Conservation (phyloP, 1,284 basidiomycete species). For the Sanguinoderma infundibulare region DNA sequence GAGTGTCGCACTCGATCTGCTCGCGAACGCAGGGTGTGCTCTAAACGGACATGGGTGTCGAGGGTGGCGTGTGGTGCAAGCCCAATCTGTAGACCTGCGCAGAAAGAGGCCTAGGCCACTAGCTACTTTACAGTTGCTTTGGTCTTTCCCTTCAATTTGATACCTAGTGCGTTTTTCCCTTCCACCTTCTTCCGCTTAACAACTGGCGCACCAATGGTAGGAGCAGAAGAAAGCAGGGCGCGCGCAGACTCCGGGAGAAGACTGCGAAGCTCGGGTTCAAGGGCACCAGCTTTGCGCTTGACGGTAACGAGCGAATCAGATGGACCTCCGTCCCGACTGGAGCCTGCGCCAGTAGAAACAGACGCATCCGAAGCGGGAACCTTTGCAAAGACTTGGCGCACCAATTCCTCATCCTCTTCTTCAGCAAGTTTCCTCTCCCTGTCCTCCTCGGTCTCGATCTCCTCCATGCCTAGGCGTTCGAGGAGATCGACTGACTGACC, state of each 20-base stretch:
- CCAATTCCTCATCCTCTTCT: conserved; percentile 91
- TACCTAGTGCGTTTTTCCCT: conserved; percentile 67
- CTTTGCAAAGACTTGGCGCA: conserved; percentile 87
- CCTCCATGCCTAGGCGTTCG: conserved; percentile 59
- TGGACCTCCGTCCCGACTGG: conserved; percentile 26
- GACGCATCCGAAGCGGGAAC: conserved; percentile 49
- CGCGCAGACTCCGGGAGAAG: conserved; percentile 78
- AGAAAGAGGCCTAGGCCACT: no score
- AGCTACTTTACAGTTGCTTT: conserved; percentile 9
- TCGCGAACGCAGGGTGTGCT: no score
- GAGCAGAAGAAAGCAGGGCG: conserved; percentile 53
- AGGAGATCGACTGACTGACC: conserved; percentile 69
- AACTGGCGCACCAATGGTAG: conserved; percentile 41
- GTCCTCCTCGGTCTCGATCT: conserved; percentile 74
- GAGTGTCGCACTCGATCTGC: no score
- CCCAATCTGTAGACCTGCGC: no score
- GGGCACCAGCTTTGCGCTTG: conserved; percentile 78
- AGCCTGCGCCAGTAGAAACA: conserved; percentile 24
- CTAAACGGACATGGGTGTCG: no score
- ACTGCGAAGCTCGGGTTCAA: conserved; percentile 72
- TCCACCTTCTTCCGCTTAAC: conserved; percentile 71
- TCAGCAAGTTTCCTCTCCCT: conserved; percentile 68
- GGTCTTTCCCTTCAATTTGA: conserved; percentile 67
- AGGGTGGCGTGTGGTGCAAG: no score
- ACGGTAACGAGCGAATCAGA: conserved; percentile 60